Evolutionary conservation across 352 stramenopile genomes (phyloP).

Genomic region (Blastocystis sp.): DNA sequence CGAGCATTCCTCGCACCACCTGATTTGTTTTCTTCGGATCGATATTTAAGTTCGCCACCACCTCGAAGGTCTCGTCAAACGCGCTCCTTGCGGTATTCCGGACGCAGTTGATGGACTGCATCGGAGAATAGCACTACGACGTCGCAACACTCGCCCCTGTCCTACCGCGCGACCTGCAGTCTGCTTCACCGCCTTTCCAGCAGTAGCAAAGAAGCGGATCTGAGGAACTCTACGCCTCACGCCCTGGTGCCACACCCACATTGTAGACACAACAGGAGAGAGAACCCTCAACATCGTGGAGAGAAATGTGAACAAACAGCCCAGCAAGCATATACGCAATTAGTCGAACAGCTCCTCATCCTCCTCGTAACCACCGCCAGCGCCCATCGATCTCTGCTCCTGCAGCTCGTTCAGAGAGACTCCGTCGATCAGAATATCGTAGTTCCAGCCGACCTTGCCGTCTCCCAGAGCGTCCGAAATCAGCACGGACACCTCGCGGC

Average conservation of each 20-base stretch:
- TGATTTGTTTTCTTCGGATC: constrained; percentile 70
- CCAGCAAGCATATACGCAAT: background rate
- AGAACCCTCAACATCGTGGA: background rate
- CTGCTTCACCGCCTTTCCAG: background rate
- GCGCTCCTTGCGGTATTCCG: constrained; percentile 14
- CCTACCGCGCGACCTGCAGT: constrained; percentile 21
- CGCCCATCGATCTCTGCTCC: too few species aligned
- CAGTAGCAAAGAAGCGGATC: constrained; percentile 23
- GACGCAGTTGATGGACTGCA: constrained; percentile 47
- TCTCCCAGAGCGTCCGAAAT: constrained; percentile 61
- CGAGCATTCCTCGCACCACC: constrained; percentile 58
- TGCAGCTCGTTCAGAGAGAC: background rate
- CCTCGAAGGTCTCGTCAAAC: constrained; percentile 69
- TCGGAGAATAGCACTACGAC: constrained; percentile 55
- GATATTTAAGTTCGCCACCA: constrained; percentile 67
- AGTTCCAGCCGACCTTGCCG: constrained; percentile 64
- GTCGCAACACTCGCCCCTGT: background rate
- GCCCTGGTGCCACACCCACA: background rate
- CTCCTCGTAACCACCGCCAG: too few species aligned
- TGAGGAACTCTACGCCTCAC: constrained; percentile 20
- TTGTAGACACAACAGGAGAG: background rate
- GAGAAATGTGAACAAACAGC: background rate
- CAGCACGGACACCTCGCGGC: background rate
- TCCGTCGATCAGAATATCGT: constrained; percentile 59
- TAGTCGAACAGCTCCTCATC: background rate